Percentiles rank a stretch among this genome's conserved stretches.
Conservation (phyloP, 2,329 filamentous ascomycete genomes). For the Fonsecaea nubica region DNA sequence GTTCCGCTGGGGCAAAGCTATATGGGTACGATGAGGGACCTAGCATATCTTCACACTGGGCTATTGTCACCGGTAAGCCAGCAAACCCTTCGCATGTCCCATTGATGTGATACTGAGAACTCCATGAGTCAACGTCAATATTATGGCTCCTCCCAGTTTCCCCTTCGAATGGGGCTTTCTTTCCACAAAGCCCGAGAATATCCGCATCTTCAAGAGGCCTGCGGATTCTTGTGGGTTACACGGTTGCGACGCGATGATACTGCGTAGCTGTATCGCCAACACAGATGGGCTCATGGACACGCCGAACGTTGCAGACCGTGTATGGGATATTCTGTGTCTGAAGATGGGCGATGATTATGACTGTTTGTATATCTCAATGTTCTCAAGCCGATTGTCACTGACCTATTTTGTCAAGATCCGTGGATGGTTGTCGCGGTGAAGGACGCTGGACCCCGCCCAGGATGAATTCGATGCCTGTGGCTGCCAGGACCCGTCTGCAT, state of each 20-base stretch:
- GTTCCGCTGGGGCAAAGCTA: slow-evolving; percentile 12
- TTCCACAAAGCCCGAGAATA: slow-evolving; percentile 12
- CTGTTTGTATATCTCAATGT: slow-evolving; percentile 1
- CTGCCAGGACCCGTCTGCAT: slow-evolving; percentile 16
- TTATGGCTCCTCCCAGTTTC: neutral
- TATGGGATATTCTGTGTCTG: slow-evolving; percentile 22
- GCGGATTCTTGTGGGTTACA: neutral
- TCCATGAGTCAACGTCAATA: slow-evolving; percentile 3
- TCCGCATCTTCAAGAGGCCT: slow-evolving; percentile 23
- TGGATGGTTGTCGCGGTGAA: slow-evolving; percentile 18
- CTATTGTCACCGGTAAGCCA: slow-evolving; percentile 4
- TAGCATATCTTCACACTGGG: neutral
- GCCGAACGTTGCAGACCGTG: slow-evolving; percentile 4
- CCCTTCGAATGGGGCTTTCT: slow-evolving; percentile 14
- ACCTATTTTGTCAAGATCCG: slow-evolving; percentile 13
- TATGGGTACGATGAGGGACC: neutral
- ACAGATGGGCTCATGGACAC: neutral
- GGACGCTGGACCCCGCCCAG: slow-evolving; percentile 2
- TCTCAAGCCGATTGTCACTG: neutral
- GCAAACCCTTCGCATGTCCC: neutral
- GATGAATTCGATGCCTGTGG: neutral
- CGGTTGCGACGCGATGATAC: slow-evolving; percentile 21
- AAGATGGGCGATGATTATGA: slow-evolving; percentile 21
- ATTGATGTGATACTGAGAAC: neutral
- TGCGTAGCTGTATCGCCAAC: slow-evolving; percentile 11